Base-by-base conservation (phyloP, 2,329 filamentous ascomycete species). In the Chaetomium sp. region DNA sequence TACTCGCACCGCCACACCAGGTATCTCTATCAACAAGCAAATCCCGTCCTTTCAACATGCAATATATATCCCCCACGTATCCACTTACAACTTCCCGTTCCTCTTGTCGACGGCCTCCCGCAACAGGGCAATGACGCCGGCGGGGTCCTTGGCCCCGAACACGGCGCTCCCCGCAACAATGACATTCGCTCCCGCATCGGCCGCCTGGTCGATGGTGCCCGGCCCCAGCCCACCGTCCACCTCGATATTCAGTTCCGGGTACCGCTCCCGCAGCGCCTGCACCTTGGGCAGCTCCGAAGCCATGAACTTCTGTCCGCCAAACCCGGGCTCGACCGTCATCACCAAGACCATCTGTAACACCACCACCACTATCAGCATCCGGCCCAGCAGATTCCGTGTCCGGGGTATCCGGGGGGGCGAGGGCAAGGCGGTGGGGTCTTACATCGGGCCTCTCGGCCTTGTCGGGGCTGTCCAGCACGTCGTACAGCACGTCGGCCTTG, bases 241-340 rank as follows among this genome's bases (percentile, higher is more conserved):
- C 79, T 99, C 95, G 73, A 99, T 99, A 80, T 97, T 95, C 67
- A 99, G 81, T 6, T 97, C 85, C 2, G 95, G 94, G 76, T 98
- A 99, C 73, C 86, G 87, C 75, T 89, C 81, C 66, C 95, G 87
- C 71, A 99, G 83, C 47, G 89, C 92, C 70, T 90, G 80, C 27
- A 99, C 95, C 81, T 99, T 99, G 75, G 94, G 93, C 70, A 99
- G 86, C 80, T 97, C 92, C 7, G 91, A 92, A 13, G 92, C 88
- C 93, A 98, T 98, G 83, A 99, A 99, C 75, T 97, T 97, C 76
- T 99, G 95, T 7, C 95, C 95, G 68, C 95, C 95, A 75, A 99
- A 99, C 54, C 95, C 95, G 53, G 95, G 95, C 79, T 99, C 87
- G 51, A 99, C 95, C 1, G 95, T 99, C 95, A 99, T 99, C 66